phyloP scores from a whole-genome alignment of 2,329 filamentous ascomycete genomes.

The Colletotrichum tropicicola region DNA sequence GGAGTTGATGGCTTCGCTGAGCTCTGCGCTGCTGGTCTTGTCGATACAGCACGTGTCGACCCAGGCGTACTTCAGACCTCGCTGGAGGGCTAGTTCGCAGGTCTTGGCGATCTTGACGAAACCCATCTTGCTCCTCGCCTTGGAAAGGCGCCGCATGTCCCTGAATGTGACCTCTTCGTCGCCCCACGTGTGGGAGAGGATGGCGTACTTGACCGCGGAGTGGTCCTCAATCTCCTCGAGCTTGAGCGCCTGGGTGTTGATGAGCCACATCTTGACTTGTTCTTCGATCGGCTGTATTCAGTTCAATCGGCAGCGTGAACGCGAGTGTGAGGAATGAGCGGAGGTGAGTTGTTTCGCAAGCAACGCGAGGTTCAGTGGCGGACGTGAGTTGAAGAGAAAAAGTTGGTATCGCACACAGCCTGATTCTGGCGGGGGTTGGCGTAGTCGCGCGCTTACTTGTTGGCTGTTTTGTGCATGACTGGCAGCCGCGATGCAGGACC shows the following conservation, averaged over 20 bases:
- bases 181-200: conserved; percentile 39
- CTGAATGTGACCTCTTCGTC: conserved; percentile 35
- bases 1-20: conserved; percentile 34
- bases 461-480: too few species aligned
- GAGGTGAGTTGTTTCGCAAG: too few species aligned
- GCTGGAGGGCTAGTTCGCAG: conserved; percentile 13
- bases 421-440: too few species aligned
- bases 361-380: too few species aligned
- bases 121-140: neutral
- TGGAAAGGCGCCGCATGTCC: conserved; percentile 13
- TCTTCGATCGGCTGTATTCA: neutral
- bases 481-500: too few species aligned
- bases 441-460: too few species aligned
- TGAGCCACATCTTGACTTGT: conserved; percentile 33
- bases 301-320: too few species aligned
- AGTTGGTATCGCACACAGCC: too few species aligned
- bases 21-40: conserved; percentile 36
- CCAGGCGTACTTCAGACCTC: conserved; percentile 32
- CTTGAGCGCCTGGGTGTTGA: conserved; percentile 25
- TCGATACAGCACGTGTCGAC: conserved; percentile 39
- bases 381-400: too few species aligned
- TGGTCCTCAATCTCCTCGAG: conserved; percentile 25
- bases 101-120: conserved; percentile 22
- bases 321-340: too few species aligned
- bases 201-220: conserved; percentile 35